Percentiles rank a stretch among this genome's conserved stretches.
These are phyloP conservation scores for Pulveroboletus sp. DNA, from an alignment of 768 basidiomycete species.

Conservation along the genomic window DNA sequence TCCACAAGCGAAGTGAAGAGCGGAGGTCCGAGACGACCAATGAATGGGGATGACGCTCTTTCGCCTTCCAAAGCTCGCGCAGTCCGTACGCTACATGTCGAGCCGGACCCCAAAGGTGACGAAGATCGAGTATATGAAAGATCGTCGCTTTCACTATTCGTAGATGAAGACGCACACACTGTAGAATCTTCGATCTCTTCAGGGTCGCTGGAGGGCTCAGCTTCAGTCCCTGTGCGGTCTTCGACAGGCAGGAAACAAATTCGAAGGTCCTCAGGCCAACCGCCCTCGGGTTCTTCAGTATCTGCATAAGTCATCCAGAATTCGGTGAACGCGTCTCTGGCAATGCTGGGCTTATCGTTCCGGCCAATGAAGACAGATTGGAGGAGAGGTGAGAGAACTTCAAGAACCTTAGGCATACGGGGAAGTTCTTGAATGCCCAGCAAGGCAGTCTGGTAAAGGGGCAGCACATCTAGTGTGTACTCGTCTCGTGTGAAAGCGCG, in stretches of 20 bases:
- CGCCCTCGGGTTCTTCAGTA: constrained; percentile 39
- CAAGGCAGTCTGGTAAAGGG: constrained; percentile 61
- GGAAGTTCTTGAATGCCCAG: constrained; percentile 50
- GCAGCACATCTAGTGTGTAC: constrained; percentile 57
- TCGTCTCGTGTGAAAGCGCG: constrained; percentile 49
- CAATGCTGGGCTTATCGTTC: constrained; percentile 40
- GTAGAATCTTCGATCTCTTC: constrained; percentile 22
- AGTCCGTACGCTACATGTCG: constrained; percentile 3
- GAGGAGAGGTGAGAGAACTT: constrained; percentile 48
- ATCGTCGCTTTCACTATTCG: constrained; percentile 2
- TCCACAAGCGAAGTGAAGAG: constrained; percentile 16
- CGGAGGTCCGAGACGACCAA: constrained; percentile 29
- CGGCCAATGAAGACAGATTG: constrained; percentile 58
- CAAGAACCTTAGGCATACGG: constrained; percentile 37
- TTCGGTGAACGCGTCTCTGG: constrained; percentile 52
- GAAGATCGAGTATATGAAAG: constrained; percentile 8
- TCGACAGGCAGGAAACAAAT: constrained; percentile 28
- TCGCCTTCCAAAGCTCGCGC: background rate
- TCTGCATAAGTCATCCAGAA: constrained; percentile 59
- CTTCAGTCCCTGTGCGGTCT: background rate
- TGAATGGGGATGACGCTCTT: constrained; percentile 15
- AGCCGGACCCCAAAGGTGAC: constrained; percentile 5
- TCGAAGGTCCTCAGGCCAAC: constrained; percentile 53
- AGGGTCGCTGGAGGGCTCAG: constrained; percentile 23
- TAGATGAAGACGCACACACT: constrained; percentile 2